A percentile compares a stretch with the other conserved stretches of the same genome.
Conservation (phyloP, 306 rosid species). For the peach (Prunus persica) region DNA sequence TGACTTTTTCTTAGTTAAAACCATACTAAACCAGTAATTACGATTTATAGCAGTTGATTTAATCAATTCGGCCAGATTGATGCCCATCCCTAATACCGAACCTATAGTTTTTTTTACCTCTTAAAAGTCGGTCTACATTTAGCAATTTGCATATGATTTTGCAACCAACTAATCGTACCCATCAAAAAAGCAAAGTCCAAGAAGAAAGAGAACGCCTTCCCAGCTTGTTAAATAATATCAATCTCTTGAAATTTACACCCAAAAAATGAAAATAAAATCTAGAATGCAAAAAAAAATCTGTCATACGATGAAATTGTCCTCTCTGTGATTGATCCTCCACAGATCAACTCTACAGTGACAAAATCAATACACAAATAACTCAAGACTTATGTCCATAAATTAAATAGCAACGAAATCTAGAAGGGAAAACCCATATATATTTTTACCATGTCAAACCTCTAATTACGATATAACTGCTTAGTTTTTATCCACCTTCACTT, state of each 20-base stretch:
- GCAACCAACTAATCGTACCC: too few species aligned
- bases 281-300: neutral
- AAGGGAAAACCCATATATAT: neutral
- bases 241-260: conserved; percentile 7
- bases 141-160: too few species aligned
- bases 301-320: conserved; percentile 27
- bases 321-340: conserved; percentile 24
- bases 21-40: too few species aligned
- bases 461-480: conserved; percentile 5
- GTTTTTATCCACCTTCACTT: neutral
- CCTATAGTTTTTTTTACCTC: too few species aligned
- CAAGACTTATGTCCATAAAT: conserved; percentile 5
- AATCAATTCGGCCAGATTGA: too few species aligned
- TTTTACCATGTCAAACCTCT: conserved; percentile 8
- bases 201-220: neutral
- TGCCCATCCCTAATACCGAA: too few species aligned
- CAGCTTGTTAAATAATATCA: neutral
- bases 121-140: too few species aligned
- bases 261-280: neutral
- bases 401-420: conserved; percentile 5
- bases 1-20: too few species aligned
- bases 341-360: conserved; percentile 40
- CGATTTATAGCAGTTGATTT: too few species aligned
- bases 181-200: neutral
- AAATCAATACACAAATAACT: conserved; percentile 33